Conservation (phyloP, 1,284 basidiomycete species). For the Pyrrhoderma noxium region DNA sequence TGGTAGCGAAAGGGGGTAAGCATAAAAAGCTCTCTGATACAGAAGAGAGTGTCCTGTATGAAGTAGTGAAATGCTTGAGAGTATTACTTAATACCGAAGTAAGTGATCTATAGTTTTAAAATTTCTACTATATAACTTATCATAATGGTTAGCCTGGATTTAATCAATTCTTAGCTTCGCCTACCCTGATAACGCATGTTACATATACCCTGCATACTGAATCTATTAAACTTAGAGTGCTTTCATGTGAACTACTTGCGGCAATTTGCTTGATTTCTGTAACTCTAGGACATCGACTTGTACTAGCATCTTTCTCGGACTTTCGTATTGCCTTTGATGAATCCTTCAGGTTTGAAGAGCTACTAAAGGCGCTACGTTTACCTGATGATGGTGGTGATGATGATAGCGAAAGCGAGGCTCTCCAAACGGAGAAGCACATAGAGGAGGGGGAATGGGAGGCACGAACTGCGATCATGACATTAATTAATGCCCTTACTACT, state of each 20-base stretch:
- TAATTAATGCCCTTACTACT: constrained; percentile 77
- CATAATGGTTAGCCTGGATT: constrained; percentile 77
- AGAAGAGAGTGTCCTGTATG: constrained; percentile 63
- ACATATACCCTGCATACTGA: constrained; percentile 63
- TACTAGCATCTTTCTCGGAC: constrained; percentile 75
- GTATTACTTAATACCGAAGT: constrained; percentile 84
- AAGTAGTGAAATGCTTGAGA: constrained; percentile 74
- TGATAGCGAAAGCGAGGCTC: constrained; percentile 29
- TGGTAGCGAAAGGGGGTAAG: constrained; percentile 61
- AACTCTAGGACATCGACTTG: constrained; percentile 64
- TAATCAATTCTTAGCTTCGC: constrained; percentile 55
- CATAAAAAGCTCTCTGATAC: constrained; percentile 50
- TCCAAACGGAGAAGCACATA: constrained; percentile 33
- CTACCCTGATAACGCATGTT: constrained; percentile 67
- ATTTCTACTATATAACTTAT: too few species aligned
- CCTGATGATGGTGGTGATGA: constrained; percentile 37
- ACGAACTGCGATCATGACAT: constrained; percentile 65
- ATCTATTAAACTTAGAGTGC: constrained; percentile 63
- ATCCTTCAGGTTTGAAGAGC: constrained; percentile 70
- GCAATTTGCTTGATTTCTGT: constrained; percentile 75
- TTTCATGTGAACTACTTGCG: constrained; percentile 74
- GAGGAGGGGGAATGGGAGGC: constrained; percentile 79
- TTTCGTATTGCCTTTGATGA: constrained; percentile 69
- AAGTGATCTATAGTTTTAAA: too few species aligned
- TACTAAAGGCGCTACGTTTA: constrained; percentile 61